These are phyloP conservation scores for Ambrosia artemisiifolia DNA, from an alignment of 129 eudicot species.

Conservation along the genomic window DNA sequence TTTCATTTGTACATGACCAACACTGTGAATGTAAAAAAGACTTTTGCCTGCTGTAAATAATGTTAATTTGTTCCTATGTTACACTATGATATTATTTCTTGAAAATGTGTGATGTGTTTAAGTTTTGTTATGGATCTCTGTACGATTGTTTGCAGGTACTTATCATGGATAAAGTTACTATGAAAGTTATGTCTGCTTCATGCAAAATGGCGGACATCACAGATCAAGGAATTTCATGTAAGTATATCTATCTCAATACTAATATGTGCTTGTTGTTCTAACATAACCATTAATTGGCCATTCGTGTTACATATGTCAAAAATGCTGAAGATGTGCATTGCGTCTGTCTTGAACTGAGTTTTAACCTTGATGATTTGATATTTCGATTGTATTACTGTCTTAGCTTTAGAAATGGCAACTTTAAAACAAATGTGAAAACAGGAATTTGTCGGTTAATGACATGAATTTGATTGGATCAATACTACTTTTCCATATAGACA, in stretches of 20 bases:
- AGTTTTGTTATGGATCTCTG: neutral
- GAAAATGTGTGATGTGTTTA: neutral
- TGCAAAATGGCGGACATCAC: slow-evolving; percentile 99
- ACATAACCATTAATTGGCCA: neutral
- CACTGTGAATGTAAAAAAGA: neutral
- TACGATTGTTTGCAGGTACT: slow-evolving; percentile 53
- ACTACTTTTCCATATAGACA: too few relatives aligned
- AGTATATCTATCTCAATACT: slow-evolving; percentile 26
- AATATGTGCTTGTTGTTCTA: neutral
- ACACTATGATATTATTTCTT: neutral
- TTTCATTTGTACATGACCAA: neutral
- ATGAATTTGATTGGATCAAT: too few relatives aligned
- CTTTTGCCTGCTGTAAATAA: neutral
- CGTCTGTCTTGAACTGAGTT: neutral
- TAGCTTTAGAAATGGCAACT: too few relatives aligned
- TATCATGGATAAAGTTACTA: slow-evolving; percentile 94
- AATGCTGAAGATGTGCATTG: slow-evolving; percentile 1
- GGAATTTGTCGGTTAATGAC: too few relatives aligned
- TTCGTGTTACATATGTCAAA: neutral
- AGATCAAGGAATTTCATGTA: slow-evolving; percentile 94
- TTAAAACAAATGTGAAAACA: too few relatives aligned
- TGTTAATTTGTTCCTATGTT: slow-evolving; percentile 1
- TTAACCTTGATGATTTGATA: slow-evolving; percentile 3
- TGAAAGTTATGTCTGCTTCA: slow-evolving; percentile 84
- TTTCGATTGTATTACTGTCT: neutral